phyloP scores from a whole-genome alignment of 2,329 filamentous ascomycete species.

The Venturiaceae sp. region DNA sequence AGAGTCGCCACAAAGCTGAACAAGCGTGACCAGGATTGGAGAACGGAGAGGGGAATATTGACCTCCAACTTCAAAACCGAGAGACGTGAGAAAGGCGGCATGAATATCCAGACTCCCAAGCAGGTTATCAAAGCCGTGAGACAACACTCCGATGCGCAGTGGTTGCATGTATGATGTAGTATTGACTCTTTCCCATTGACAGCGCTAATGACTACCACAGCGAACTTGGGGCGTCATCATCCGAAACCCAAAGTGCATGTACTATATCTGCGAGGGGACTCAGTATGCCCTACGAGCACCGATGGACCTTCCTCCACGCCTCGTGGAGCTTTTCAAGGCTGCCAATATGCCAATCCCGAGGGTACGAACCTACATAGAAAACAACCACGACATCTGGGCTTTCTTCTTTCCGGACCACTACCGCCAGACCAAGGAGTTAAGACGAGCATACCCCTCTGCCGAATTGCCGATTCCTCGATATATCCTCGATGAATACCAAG shows the following conservation, averaged over 20 bases:
- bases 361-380: not conserved
- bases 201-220: not conserved
- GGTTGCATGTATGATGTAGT: not conserved
- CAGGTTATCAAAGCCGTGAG: not conserved
- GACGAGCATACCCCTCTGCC: not conserved
- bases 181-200: not conserved
- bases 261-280: not conserved
- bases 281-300: not conserved
- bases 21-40: not conserved
- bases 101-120: not conserved
- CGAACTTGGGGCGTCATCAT: not conserved
- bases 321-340: not conserved
- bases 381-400: not conserved
- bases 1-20: not conserved
- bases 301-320: not conserved
- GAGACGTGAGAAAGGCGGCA: not conserved
- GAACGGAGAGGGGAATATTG: not conserved
- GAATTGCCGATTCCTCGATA: not conserved
- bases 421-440: not conserved
- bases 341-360: not conserved
- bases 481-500: not conserved
- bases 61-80: not conserved
- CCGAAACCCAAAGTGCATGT: not conserved
- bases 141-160: not conserved
- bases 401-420: not conserved